phyloP scores from a whole-genome alignment of 768 basidiomycete genomes.

The Lactifluus subvellereus region DNA sequence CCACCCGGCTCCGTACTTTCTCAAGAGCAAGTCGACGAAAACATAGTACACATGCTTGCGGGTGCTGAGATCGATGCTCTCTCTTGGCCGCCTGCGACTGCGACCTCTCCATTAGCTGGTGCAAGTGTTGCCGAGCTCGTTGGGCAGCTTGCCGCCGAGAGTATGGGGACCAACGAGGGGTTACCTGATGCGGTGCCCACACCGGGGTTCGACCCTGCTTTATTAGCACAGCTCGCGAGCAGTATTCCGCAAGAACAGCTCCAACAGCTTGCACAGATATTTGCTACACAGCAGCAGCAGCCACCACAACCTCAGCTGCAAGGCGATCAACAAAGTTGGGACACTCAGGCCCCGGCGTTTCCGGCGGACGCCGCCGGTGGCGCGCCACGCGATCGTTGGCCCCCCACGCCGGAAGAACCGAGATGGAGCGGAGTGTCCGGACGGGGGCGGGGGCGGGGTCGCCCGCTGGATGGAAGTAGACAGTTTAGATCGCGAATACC shows the following conservation, averaged over 20 bases:
- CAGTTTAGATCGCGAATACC: slow-evolving; percentile 73
- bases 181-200: slow-evolving; percentile 34
- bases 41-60: slow-evolving; percentile 58
- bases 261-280: slow-evolving; percentile 24
- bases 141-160: slow-evolving; percentile 47
- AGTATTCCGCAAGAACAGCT: slow-evolving; percentile 24
- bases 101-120: slow-evolving; percentile 28
- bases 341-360: slow-evolving; percentile 16
- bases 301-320: background rate
- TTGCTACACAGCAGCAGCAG: slow-evolving; percentile 27
- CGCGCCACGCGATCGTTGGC: slow-evolving; percentile 26
- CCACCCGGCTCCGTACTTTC: slow-evolving; percentile 40
- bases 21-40: slow-evolving; percentile 65
- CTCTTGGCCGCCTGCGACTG: slow-evolving; percentile 46
- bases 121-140: slow-evolving; percentile 67
- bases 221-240: slow-evolving; percentile 18
- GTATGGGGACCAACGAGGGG: slow-evolving; percentile 31
- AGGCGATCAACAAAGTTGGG: slow-evolving; percentile 23
- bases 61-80: slow-evolving; percentile 61
- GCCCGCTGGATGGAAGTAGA: slow-evolving; percentile 60
- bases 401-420: slow-evolving; percentile 47
- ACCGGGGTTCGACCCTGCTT: slow-evolving; percentile 28
- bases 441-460: slow-evolving; percentile 43
- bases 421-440: slow-evolving; percentile 21
- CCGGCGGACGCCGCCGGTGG: slow-evolving; percentile 22